Conservation (phyloP, 73 alveolate species). For the Uronychia binucleata region DNA sequence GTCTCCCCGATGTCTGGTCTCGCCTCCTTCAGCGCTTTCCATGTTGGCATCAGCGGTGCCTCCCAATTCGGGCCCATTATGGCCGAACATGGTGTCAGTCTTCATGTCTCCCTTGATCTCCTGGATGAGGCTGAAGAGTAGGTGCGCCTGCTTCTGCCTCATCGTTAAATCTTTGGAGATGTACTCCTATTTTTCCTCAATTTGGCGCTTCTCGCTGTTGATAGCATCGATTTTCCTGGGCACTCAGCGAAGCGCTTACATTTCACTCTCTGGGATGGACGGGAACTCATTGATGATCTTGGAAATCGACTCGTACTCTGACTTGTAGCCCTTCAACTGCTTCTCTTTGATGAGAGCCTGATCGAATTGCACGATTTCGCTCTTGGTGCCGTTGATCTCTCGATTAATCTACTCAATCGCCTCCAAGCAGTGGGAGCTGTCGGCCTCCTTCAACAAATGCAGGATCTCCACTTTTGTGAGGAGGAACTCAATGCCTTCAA, state of each 20-base stretch:
- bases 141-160: neutral
- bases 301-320: neutral
- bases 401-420: neutral
- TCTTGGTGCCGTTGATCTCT: neutral
- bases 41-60: too few species aligned
- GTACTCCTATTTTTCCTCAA: neutral
- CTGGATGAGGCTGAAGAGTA: neutral
- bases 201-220: neutral
- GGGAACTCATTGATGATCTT: neutral
- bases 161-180: neutral
- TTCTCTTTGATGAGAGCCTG: neutral
- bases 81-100: neutral
- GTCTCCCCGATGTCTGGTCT: too few species aligned
- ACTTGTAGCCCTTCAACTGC: neutral
- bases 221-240: neutral
- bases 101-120: neutral
- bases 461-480: neutral
- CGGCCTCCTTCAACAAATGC: neutral
- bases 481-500: neutral
- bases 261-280: neutral
- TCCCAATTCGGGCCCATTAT: too few species aligned
- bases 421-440: neutral
- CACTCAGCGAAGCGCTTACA: neutral
- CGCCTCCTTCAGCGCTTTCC: too few species aligned
- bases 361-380: neutral